Percentiles rank a stretch among this genome's conserved stretches.
Conservation (phyloP, 1,139 yeast species). For the Geotrichum histeridarum region DNA sequence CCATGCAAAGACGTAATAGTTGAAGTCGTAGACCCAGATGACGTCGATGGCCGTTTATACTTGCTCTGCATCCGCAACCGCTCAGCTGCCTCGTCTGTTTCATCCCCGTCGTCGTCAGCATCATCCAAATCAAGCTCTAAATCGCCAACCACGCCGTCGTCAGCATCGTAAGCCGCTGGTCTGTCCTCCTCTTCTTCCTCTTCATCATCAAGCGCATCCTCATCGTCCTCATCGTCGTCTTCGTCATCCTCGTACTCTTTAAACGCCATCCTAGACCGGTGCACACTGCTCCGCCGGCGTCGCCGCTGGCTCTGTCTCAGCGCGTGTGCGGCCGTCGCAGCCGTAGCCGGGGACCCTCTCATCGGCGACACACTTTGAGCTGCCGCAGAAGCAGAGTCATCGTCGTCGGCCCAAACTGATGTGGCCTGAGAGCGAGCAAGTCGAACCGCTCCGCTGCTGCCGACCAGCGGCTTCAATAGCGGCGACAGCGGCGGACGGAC, state of each 20-base stretch:
- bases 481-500: conserved; percentile 17
- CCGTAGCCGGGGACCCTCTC: conserved; percentile 8
- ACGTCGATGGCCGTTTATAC: no score
- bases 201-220: conserved; percentile 12
- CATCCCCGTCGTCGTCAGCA: conserved; percentile 1
- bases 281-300: conserved; percentile 19
- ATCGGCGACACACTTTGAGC: not conserved
- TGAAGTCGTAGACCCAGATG: no score
- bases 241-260: conserved; percentile 16
- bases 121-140: conserved; percentile 15
- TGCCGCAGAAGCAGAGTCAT: conserved; percentile 8
- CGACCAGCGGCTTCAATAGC: conserved; percentile 11
- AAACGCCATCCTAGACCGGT: conserved; percentile 17
- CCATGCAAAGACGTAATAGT: no score
- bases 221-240: conserved; percentile 17
- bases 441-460: not conserved
- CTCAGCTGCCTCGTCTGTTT: no score
- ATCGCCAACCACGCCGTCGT: conserved; percentile 18
- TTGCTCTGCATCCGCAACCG: no score
- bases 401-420: conserved; percentile 16
- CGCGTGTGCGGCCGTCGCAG: conserved; percentile 7
- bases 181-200: conserved; percentile 15
- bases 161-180: conserved; percentile 12
- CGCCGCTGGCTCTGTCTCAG: conserved; percentile 11
- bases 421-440: conserved; percentile 8